phyloP scores from a whole-genome alignment of 495 filamentous ascomycete species.

The Lasiosphaeria hispida region DNA sequence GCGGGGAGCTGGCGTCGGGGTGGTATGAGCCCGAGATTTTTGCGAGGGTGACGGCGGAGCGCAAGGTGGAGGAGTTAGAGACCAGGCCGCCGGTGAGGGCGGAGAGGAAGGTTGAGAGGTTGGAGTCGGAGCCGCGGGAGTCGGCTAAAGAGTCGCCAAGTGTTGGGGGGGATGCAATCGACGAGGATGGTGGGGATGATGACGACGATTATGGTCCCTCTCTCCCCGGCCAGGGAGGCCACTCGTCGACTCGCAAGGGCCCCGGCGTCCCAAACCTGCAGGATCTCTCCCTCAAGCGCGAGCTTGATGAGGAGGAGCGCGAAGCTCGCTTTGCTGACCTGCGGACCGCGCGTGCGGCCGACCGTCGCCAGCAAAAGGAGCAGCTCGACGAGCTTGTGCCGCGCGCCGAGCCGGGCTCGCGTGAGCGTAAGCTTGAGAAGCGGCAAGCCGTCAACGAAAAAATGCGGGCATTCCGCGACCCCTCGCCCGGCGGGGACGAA shows the following conservation, averaged over 20 bases:
- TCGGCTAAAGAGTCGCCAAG: too few relatives aligned
- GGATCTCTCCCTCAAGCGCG: slow-evolving; percentile 66
- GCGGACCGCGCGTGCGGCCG: slow-evolving; percentile 57
- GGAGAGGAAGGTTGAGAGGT: slow-evolving; percentile 13
- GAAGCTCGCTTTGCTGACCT: slow-evolving; percentile 52
- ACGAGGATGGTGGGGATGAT: slow-evolving; percentile 38
- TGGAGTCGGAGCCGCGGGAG: background rate
- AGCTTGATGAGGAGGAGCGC: slow-evolving; percentile 52
- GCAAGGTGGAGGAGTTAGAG: slow-evolving; percentile 10
- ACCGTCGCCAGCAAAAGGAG: slow-evolving; percentile 59
- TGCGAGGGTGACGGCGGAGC: slow-evolving; percentile 39
- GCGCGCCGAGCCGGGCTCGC: slow-evolving; percentile 79
- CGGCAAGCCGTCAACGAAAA: slow-evolving; percentile 53
- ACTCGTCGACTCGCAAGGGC: slow-evolving; percentile 37
- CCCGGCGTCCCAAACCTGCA: slow-evolving; percentile 72
- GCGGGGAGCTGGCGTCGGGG: slow-evolving; percentile 83
- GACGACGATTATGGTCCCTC: slow-evolving; percentile 70
- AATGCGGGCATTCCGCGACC: slow-evolving; percentile 59
- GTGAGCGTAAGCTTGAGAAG: slow-evolving; percentile 86
- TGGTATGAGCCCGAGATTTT: slow-evolving; percentile 83
- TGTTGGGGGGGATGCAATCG: background rate
- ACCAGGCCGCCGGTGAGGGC: slow-evolving; percentile 11
- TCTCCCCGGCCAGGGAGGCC: slow-evolving; percentile 45
- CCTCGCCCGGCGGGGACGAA: slow-evolving; percentile 52
- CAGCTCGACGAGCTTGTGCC: slow-evolving; percentile 77